Percentiles rank a stretch among this genome's conserved stretches.
These are phyloP conservation scores for Asterophora parasitica DNA, from an alignment of 768 basidiomycete species.

Conservation along the genomic window DNA sequence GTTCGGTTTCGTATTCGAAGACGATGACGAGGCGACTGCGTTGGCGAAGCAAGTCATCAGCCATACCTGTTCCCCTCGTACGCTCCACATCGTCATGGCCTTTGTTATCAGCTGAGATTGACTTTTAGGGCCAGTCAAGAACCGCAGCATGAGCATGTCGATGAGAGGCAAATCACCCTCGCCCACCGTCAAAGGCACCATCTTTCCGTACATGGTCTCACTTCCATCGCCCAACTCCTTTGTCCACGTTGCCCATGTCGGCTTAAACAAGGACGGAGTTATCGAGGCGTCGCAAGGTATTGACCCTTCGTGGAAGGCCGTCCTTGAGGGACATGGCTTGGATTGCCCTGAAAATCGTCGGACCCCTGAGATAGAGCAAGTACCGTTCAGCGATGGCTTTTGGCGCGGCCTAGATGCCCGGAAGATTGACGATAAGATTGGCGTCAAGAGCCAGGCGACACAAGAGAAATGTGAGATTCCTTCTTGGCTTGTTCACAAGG, in stretches of 20 bases:
- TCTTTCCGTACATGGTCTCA: constrained; percentile 48
- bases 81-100: constrained; percentile 7
- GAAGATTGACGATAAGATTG: neutral
- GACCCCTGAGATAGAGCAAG: constrained; percentile 22
- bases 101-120: constrained; percentile 5
- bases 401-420: constrained; percentile 27
- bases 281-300: constrained; percentile 51
- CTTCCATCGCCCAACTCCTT: constrained; percentile 56
- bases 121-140: constrained; percentile 19
- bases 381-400: constrained; percentile 28
- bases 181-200: constrained; percentile 17
- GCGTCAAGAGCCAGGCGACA: constrained; percentile 2
- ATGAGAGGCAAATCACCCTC: constrained; percentile 36
- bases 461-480: constrained; percentile 2
- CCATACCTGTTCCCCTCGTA: constrained; percentile 24
- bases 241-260: constrained; percentile 63
- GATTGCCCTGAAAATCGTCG: constrained; percentile 15
- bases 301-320: constrained; percentile 48
- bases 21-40: constrained; percentile 41
- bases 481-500: neutral
- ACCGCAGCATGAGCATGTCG: constrained; percentile 25
- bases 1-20: constrained; percentile 48
- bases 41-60: constrained; percentile 36
- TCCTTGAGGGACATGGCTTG: constrained; percentile 27
- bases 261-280: constrained; percentile 44